Evolutionary conservation across 805 yeast genomes (phyloP).

Genomic region (Yamadazyma sp.): DNA sequence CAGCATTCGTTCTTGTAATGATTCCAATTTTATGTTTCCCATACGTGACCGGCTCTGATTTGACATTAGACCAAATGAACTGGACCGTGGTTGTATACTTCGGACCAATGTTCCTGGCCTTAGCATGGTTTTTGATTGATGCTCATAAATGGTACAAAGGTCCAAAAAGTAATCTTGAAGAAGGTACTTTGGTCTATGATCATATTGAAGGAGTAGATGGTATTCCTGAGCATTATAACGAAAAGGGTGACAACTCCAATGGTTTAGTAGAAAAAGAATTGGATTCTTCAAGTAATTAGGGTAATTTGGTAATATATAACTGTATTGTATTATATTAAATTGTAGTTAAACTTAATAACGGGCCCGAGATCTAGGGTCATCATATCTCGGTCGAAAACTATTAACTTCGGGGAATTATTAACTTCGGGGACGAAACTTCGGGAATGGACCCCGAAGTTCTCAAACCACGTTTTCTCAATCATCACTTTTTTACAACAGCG

Average conservation of each 20-base stretch:
- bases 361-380: too few relatives aligned
- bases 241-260: slow-evolving; percentile 1
- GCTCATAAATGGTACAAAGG: slow-evolving; percentile 63
- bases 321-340: too few relatives aligned
- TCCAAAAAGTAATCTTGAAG: slow-evolving; percentile 52
- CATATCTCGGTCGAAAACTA: too few relatives aligned
- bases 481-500: too few relatives aligned
- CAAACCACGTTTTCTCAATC: too few relatives aligned
- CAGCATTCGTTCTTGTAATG: slow-evolving; percentile 51
- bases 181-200: slow-evolving; percentile 24
- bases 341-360: too few relatives aligned
- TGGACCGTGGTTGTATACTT: slow-evolving; percentile 64
- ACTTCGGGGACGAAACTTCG: too few relatives aligned
- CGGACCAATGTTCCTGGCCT: slow-evolving; percentile 54
- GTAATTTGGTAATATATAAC: too few relatives aligned
- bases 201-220: slow-evolving; percentile 11
- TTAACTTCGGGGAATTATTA: too few relatives aligned
- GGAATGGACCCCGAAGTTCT: too few relatives aligned
- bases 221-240: slow-evolving; percentile 1
- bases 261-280: too few relatives aligned
- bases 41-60: slow-evolving; percentile 28
- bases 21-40: slow-evolving; percentile 63
- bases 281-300: too few relatives aligned
- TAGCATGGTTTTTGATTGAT: slow-evolving; percentile 47
- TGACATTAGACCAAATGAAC: slow-evolving; percentile 48